Evolutionary conservation across 768 basidiomycete genomes (phyloP), one percentile per base, ranked within the genome.

Genomic region (Tylopilus intermedius): DNA sequence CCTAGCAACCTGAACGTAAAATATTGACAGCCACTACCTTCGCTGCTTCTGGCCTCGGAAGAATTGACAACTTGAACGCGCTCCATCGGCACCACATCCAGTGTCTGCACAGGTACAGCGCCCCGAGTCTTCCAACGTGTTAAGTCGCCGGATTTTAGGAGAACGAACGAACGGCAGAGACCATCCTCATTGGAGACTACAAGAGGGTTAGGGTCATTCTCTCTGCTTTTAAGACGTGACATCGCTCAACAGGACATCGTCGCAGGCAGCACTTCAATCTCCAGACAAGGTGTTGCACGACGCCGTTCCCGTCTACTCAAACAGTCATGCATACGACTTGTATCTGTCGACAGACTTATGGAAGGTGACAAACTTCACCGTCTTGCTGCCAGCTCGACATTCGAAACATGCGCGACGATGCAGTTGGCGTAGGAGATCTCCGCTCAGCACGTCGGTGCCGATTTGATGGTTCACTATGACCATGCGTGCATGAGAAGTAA

Each of bases 401-500:
- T 62, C 24, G 54, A 24, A 30, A 7, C 24, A 21, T 29, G 24
- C 37, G 32, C 18, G 18, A 18, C 18, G 18, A 18, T 18, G 18
- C 18, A 62, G 94, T 62, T 99, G 96, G 63, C 98, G 96, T 65
- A 99, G 62, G 91, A 97, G 60, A 87, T 98, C 5, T 88, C 94
- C 5, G 93, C 94, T 3, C 86, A 93, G 62, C 96, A 99, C 63
- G 84, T 94, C 42, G 84, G 94, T 57, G 92, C 94, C 0, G 90
- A 97, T 63, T 82, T 85, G 7, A 78, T 96, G 56, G 85, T 99
- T 3, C 95, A 98, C 63, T 97, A 96, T 62, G 95, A 94, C 2
- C 90, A 96, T 73, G 94, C 95, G 0, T 99, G 96, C 67, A 80
- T 97, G 75, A 92, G 88, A 66, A 85, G 93, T 95, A 60, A 57